Evolutionary conservation across 2,329 filamentous ascomycete genomes (phyloP).

Genomic region (Aspergillus pseudonomiae): DNA sequence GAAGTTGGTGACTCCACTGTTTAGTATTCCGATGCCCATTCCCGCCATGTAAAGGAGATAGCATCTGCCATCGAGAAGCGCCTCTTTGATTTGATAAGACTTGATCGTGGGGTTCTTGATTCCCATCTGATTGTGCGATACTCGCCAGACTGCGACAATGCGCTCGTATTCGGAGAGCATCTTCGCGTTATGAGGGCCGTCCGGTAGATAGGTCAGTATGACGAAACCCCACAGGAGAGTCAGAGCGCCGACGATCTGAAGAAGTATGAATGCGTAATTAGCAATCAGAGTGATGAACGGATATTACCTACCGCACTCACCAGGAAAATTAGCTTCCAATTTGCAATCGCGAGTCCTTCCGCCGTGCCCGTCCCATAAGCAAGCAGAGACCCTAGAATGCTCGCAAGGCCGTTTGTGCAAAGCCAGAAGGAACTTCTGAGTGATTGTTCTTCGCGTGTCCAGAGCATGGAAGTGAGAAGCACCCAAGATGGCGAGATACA

Average conservation of each 20-base stretch:
- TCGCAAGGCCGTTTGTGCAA: constrained; percentile 28
- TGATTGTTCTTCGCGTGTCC: constrained; percentile 29
- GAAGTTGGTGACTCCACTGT: constrained; percentile 50
- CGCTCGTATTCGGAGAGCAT: neutral
- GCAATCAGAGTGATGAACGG: neutral
- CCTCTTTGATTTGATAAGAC: constrained; percentile 37
- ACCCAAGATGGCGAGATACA: constrained; percentile 25
- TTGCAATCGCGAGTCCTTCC: constrained; percentile 29
- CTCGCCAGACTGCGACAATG: neutral
- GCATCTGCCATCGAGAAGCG: constrained; percentile 34
- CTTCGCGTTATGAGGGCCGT: neutral
- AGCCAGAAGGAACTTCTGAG: constrained; percentile 30
- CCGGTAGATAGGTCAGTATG: neutral
- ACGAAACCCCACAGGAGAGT: neutral
- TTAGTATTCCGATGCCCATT: constrained; percentile 46
- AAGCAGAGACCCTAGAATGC: constrained; percentile 28
- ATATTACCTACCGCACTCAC: neutral
- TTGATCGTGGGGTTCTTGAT: constrained; percentile 33
- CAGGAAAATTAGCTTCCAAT: constrained; percentile 13
- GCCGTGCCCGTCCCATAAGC: constrained; percentile 28
- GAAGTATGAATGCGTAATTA: neutral
- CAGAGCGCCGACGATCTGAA: neutral
- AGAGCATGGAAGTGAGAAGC: constrained; percentile 29
- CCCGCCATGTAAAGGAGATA: constrained; percentile 43
- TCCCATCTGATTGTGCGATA: constrained; percentile 25